Evolutionary conservation across 2,329 filamentous ascomycete genomes (phyloP).

Genomic region (Sporothrix phasma): DNA sequence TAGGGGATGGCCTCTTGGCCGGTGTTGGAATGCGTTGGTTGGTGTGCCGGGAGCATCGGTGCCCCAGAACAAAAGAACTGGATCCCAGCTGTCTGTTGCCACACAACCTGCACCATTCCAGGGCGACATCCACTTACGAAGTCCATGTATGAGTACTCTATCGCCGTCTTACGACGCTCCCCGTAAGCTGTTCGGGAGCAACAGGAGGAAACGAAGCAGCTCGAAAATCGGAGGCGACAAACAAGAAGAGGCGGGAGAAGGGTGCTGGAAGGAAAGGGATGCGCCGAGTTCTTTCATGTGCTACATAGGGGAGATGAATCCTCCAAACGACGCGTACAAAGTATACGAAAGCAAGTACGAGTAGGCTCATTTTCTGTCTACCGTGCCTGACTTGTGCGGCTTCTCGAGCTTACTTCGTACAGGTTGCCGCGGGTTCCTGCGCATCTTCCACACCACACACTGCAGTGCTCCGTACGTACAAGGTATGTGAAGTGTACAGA

Average conservation of each 20-base stretch:
- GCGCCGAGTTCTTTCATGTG: no score
- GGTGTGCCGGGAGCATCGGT: not conserved
- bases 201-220: not conserved
- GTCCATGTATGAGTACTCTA: no score
- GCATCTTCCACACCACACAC: not conserved
- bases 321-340: no score
- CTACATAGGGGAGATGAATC: no score
- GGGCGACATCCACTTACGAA: not conserved
- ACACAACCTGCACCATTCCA: not conserved
- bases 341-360: no score
- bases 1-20: not conserved
- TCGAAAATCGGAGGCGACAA: not conserved
- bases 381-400: not conserved
- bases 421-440: not conserved
- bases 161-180: not conserved
- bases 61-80: not conserved
- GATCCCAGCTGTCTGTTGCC: not conserved
- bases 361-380: not conserved
- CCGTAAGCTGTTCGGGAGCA: no score
- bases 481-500: no score
- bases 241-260: not conserved
- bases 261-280: not conserved
- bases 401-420: not conserved
- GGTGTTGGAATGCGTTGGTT: conserved; percentile 1
- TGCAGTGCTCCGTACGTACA: no score